Percentiles rank a stretch among this genome's conserved stretches.
Evolutionary conservation across 768 basidiomycete genomes (phyloP).

Genomic region (Panellus pusillus): DNA sequence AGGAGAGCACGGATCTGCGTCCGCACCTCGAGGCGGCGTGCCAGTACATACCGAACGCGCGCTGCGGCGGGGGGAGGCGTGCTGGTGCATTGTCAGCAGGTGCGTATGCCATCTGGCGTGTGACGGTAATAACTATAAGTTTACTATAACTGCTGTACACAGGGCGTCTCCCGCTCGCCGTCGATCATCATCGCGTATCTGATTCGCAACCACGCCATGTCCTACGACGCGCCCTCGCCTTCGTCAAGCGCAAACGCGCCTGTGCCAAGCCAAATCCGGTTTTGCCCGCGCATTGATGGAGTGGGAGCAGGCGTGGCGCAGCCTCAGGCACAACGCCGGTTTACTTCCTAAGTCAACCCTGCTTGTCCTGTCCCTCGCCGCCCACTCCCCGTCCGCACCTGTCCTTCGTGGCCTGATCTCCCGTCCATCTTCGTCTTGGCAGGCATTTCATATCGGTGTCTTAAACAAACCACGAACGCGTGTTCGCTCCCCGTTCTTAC

Average conservation of each 20-base stretch:
- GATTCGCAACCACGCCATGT: constrained; percentile 71
- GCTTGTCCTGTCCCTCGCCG: too few species aligned
- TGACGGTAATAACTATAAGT: not conserved
- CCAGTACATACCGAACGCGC: constrained; percentile 62
- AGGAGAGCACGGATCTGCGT: constrained; percentile 56
- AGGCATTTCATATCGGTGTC: not conserved
- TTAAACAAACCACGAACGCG: too few species aligned
- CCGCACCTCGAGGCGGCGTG: constrained; percentile 72
- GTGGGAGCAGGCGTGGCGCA: constrained; percentile 45
- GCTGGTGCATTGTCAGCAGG: constrained; percentile 83
- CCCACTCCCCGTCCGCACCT: too few species aligned
- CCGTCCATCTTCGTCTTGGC: not conserved
- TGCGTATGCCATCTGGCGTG: constrained; percentile 31
- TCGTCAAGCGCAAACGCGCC: constrained; percentile 63
- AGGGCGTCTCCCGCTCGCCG: constrained; percentile 79
- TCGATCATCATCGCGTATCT: constrained; percentile 82
- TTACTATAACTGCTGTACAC: constrained; percentile 10
- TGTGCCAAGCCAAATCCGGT: constrained; percentile 77
- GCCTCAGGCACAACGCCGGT: constrained; percentile 7
- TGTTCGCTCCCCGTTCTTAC: too few species aligned
- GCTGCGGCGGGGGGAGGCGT: constrained; percentile 59
- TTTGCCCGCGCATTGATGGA: constrained; percentile 62
- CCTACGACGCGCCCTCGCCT: constrained; percentile 65
- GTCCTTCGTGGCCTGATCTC: not conserved
- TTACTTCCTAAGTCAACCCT: constrained; percentile 7